These are phyloP conservation scores for Chernovozyma aurita DNA, from an alignment of 1,139 yeast genomes.

Conservation along the genomic window DNA sequence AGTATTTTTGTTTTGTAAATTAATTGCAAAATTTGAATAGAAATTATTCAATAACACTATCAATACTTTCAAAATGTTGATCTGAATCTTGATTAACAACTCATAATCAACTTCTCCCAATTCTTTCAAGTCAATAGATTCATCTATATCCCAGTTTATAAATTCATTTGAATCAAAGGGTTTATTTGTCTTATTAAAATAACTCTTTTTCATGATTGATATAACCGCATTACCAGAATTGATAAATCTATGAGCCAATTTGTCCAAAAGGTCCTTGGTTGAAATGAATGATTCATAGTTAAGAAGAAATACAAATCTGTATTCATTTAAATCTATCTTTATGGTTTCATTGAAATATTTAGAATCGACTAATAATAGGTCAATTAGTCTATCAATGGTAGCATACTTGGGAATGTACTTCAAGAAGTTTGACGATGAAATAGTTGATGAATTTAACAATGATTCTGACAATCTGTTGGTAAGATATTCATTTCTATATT, in stretches of 20 bases:
- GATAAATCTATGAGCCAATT: constrained; percentile 40
- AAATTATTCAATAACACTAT: constrained; percentile 69
- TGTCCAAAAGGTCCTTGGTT: constrained; percentile 40
- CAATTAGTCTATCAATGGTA: constrained; percentile 37
- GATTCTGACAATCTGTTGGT: not conserved
- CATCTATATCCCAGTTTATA: constrained; percentile 53
- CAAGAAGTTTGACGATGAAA: not conserved
- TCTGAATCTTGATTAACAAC: constrained; percentile 66
- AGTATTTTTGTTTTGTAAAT: constrained; percentile 53
- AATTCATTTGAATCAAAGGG: constrained; percentile 20
- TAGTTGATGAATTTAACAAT: not conserved
- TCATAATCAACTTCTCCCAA: constrained; percentile 49
- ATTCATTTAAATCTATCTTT: constrained; percentile 41
- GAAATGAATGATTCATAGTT: constrained; percentile 41
- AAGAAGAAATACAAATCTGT: constrained; percentile 40
- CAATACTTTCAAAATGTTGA: constrained; percentile 76
- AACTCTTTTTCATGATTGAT: constrained; percentile 37
- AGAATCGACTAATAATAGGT: constrained; percentile 38
- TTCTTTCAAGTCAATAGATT: constrained; percentile 30
- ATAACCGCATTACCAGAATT: constrained; percentile 47
- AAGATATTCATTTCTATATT: not conserved
- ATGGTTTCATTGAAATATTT: constrained; percentile 33
- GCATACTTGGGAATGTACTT: constrained; percentile 40
- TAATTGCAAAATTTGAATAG: constrained; percentile 72
- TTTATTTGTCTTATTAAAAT: constrained; percentile 5